phyloP scores from a whole-genome alignment of 768 basidiomycete genomes.

The Xerocomellus amylosporus region DNA sequence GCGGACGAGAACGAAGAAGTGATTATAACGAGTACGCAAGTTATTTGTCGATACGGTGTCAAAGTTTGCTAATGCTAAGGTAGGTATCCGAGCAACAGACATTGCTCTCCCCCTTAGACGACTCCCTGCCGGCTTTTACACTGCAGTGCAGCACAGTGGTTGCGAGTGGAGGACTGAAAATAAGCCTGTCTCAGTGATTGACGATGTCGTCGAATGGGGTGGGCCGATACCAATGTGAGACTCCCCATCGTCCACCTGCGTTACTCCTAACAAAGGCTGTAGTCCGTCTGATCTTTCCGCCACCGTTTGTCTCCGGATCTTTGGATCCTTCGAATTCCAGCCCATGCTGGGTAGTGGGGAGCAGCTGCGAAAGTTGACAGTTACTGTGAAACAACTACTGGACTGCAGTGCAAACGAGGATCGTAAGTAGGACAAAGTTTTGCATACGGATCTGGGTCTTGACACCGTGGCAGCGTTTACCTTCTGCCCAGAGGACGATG shows the following conservation, averaged over 20 bases:
- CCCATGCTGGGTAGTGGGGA: no score
- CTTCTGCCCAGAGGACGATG: neutral
- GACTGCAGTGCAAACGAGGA: neutral
- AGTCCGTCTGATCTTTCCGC: constrained; percentile 3
- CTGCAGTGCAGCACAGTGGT: no score
- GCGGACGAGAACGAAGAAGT: neutral
- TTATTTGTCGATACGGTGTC: neutral
- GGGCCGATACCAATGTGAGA: neutral
- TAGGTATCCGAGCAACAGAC: no score
- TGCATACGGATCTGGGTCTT: neutral
- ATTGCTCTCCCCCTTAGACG: no score
- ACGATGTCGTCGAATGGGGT: no score
- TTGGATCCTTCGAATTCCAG: no score
- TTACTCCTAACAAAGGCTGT: neutral
- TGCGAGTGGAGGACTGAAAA: no score
- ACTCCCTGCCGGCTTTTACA: no score
- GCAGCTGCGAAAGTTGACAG: no score
- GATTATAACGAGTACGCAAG: neutral
- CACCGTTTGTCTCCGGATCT: neutral
- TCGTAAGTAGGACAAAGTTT: neutral
- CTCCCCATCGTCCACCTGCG: no score
- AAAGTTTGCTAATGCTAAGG: no score
- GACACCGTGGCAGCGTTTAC: neutral
- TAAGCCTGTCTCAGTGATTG: neutral
- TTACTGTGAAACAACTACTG: no score